Percentiles rank a stretch among this genome's conserved stretches.
phyloP scores from a whole-genome alignment of 1,284 basidiomycete genomes.

The Thelephora terrestris region DNA sequence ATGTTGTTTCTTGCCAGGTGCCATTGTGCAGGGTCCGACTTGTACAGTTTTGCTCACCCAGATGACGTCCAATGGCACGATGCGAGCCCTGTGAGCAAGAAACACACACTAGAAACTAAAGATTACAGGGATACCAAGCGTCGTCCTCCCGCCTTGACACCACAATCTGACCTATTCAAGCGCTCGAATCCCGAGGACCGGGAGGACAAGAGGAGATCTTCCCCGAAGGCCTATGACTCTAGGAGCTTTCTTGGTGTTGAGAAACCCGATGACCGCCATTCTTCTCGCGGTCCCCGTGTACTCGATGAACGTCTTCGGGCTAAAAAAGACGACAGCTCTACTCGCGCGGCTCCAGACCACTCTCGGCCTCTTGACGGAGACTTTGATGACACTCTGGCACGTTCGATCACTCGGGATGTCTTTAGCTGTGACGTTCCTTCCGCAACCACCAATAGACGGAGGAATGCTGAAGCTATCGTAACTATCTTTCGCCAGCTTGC shows the following conservation, averaged over 20 bases:
- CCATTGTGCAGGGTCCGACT: background rate
- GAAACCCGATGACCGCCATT: background rate
- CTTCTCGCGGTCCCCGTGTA: background rate
- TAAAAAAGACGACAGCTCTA: background rate
- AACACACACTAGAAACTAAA: background rate
- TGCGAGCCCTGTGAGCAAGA: conserved; percentile 7
- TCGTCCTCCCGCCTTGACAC: conserved; percentile 16
- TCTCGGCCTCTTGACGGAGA: background rate
- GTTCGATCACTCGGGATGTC: background rate
- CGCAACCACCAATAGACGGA: background rate
- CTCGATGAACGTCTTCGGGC: background rate
- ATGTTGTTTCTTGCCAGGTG: conserved; percentile 8
- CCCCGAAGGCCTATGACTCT: background rate
- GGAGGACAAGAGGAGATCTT: background rate
- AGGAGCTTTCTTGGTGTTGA: conserved; percentile 1
- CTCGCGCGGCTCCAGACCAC: background rate
- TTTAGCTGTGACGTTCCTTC: background rate
- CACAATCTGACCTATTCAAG: conserved; percentile 24
- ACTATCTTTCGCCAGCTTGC: conserved; percentile 28
- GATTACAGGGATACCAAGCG: background rate
- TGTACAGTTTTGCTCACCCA: conserved; percentile 41
- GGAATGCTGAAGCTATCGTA: conserved; percentile 4
- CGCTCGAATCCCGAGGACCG: conserved; percentile 16
- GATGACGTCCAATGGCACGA: conserved; percentile 32
- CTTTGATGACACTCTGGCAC: background rate